These are phyloP conservation scores for Tuber brumale DNA, from an alignment of 495 filamentous ascomycete genomes.

Conservation along the genomic window DNA sequence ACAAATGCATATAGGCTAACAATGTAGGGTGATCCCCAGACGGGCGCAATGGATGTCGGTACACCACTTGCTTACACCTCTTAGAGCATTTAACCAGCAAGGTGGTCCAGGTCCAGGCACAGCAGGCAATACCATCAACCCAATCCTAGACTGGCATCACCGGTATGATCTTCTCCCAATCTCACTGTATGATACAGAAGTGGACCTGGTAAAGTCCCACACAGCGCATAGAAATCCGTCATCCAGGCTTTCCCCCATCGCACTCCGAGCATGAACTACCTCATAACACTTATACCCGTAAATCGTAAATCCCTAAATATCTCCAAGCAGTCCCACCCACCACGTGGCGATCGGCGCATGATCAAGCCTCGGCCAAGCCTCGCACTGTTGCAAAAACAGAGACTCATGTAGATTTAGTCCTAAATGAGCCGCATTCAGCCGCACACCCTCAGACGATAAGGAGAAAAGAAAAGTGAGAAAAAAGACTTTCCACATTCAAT, in stretches of 20 bases:
- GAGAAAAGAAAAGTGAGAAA: neutral
- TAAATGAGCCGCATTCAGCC: neutral
- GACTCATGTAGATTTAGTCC: neutral
- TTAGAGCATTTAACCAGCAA: too few species aligned
- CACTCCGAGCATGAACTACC: neutral
- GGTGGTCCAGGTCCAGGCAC: neutral
- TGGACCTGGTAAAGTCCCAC: neutral
- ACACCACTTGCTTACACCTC: neutral
- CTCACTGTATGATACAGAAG: neutral
- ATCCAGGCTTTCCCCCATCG: neutral
- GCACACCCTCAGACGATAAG: neutral
- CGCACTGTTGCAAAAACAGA: neutral
- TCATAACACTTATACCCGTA: neutral
- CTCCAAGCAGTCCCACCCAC: neutral
- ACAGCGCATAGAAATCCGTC: neutral
- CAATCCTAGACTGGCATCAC: neutral
- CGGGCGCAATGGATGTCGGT: too few species aligned
- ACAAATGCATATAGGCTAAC: neutral
- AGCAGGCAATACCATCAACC: neutral
- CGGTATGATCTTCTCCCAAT: neutral
- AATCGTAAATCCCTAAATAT: neutral
- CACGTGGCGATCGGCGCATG: neutral
- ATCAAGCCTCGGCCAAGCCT: neutral
- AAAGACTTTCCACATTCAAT: neutral
- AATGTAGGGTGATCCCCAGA: neutral